phyloP scores from a whole-genome alignment of 1,284 basidiomycete genomes.

The Cerioporus squamosus region DNA sequence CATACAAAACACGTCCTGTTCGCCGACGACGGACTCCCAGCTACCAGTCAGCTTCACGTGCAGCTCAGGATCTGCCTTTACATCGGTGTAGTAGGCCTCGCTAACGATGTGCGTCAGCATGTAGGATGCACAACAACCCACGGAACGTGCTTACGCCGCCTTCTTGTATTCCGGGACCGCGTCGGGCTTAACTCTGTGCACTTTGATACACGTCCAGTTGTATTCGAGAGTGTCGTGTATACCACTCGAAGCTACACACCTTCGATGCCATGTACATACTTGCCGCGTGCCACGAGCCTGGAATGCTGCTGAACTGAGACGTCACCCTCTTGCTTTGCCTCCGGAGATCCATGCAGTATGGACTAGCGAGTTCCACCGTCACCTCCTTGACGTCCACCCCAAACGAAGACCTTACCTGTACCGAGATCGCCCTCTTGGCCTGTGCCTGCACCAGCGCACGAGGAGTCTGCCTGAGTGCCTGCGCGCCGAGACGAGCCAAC shows the following conservation, averaged over 20 bases:
- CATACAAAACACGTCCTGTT: conserved; percentile 82
- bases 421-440: conserved; percentile 56
- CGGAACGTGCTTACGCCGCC: conserved; percentile 55
- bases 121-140: conserved; percentile 44
- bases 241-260: conserved; percentile 51
- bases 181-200: conserved; percentile 84
- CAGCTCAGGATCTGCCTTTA: conserved; percentile 73
- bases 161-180: conserved; percentile 82
- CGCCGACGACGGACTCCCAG: conserved; percentile 89
- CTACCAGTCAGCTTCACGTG: conserved; percentile 88
- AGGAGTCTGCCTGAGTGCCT: conserved; percentile 29
- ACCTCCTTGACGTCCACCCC: conserved; percentile 16
- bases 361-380: conserved; percentile 24
- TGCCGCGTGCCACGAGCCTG: conserved; percentile 82
- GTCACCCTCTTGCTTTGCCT: conserved; percentile 84
- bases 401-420: conserved; percentile 50
- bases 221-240: background rate
- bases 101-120: conserved; percentile 42
- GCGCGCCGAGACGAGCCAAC: conserved; percentile 34
- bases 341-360: conserved; percentile 77
- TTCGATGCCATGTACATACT: conserved; percentile 89
- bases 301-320: conserved; percentile 81
- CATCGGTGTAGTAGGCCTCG: conserved; percentile 79
- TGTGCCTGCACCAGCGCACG: conserved; percentile 33
- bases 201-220: conserved; percentile 41